A percentile compares a stretch with the other conserved stretches of the same genome.
phyloP scores from a whole-genome alignment of 129 eudicot genomes.

The Artemisia argyi region DNA sequence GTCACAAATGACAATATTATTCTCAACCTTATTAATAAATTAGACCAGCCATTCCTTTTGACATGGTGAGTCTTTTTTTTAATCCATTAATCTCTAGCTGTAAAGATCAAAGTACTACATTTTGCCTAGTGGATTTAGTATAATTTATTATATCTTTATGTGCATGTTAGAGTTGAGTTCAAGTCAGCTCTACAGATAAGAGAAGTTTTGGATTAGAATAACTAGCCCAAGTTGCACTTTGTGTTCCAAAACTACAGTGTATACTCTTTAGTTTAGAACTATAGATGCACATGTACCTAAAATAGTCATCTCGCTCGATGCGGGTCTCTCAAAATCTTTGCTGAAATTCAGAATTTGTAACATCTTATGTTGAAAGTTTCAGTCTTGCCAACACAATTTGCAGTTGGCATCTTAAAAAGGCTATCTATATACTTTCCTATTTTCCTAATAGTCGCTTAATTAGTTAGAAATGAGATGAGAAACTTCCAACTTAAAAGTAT shows the following conservation, averaged over 20 bases:
- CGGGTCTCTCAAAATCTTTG: not conserved
- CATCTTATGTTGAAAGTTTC: constrained; percentile 5
- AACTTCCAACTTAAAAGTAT: too few species aligned
- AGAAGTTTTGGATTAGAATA: not conserved
- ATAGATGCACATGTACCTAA: not conserved
- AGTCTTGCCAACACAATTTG: constrained; percentile 7
- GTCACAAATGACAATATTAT: constrained; percentile 84
- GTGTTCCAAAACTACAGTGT: not conserved
- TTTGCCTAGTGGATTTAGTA: not conserved
- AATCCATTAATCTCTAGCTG: not conserved
- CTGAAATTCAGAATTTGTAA: not conserved
- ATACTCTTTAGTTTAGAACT: not conserved
- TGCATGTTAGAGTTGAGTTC: constrained; percentile 2
- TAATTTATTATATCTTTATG: constrained; percentile 2
- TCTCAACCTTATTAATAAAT: constrained; percentile 67
- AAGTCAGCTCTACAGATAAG: not conserved
- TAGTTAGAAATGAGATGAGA: too few species aligned
- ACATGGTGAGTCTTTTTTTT: constrained; percentile 77
- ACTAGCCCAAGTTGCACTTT: not conserved
- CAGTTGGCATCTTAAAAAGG: constrained; percentile 3
- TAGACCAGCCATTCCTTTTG: constrained; percentile 83
- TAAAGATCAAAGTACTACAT: not conserved
- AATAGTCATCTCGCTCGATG: not conserved
- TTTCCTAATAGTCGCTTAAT: too few species aligned
- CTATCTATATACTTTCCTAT: too few species aligned